Evolutionary conservation across 768 basidiomycete species (phyloP).

Genomic region (Phanerochaete carnosa): DNA sequence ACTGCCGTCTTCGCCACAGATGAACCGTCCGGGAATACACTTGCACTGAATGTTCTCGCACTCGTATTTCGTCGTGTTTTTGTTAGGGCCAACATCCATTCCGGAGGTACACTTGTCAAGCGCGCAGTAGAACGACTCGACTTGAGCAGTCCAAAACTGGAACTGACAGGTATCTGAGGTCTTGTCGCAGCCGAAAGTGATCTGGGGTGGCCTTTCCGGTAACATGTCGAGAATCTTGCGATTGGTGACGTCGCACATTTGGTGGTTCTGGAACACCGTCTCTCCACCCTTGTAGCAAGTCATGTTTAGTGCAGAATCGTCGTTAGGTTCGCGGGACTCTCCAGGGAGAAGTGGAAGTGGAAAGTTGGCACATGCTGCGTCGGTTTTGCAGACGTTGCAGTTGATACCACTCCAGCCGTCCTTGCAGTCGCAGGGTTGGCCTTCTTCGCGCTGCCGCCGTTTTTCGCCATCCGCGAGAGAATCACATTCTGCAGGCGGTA

Average conservation of each 20-base stretch:
- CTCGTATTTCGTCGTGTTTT: constrained; percentile 71
- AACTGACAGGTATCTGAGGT: constrained; percentile 71
- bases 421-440: constrained; percentile 80
- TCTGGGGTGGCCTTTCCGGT: constrained; percentile 89
- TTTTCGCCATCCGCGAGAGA: constrained; percentile 89
- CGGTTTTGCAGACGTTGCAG: constrained; percentile 92
- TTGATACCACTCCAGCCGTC: constrained; percentile 97
- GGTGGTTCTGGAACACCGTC: constrained; percentile 93
- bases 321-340: constrained; percentile 29
- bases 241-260: constrained; percentile 98
- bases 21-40: constrained; percentile 91
- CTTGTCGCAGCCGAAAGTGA: constrained; percentile 90
- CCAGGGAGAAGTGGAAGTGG: constrained; percentile 32
- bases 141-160: constrained; percentile 96
- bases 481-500: constrained; percentile 70
- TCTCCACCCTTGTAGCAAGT: constrained; percentile 92
- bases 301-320: constrained; percentile 57
- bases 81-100: constrained; percentile 48
- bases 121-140: constrained; percentile 95
- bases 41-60: constrained; percentile 86
- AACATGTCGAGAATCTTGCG: constrained; percentile 93
- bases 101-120: constrained; percentile 65
- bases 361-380: constrained; percentile 78
- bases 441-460: constrained; percentile 74
- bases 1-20: constrained; percentile 94